Percentiles rank a stretch among this genome's conserved stretches.
These are phyloP conservation scores for Penicillium taxi DNA, from an alignment of 495 filamentous ascomycete species.

Conservation along the genomic window DNA sequence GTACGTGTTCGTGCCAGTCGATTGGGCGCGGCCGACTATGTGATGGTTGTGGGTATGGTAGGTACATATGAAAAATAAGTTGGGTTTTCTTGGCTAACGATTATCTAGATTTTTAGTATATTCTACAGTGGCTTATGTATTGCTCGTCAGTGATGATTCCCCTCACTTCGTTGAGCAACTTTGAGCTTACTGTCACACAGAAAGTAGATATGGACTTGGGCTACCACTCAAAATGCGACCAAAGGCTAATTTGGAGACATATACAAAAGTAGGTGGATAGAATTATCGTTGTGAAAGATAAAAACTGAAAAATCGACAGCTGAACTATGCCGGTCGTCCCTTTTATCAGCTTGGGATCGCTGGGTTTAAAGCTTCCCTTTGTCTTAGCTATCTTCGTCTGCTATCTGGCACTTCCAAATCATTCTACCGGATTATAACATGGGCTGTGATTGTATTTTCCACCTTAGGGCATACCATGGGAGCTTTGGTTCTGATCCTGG, in stretches of 20 bases:
- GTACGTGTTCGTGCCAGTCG: constrained; percentile 28
- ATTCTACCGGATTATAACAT: constrained; percentile 41
- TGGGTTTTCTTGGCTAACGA: not conserved
- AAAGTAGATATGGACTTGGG: constrained; percentile 46
- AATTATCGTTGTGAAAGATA: too few species aligned
- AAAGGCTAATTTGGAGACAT: constrained; percentile 27
- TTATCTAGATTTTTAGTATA: constrained; percentile 34
- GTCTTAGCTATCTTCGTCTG: constrained; percentile 48
- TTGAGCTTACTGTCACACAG: constrained; percentile 22
- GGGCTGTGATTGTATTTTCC: constrained; percentile 34
- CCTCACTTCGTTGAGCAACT: not conserved
- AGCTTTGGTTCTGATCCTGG: constrained; percentile 43
- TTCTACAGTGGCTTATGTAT: constrained; percentile 45
- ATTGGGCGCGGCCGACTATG: constrained; percentile 40
- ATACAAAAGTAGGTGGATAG: constrained; percentile 26
- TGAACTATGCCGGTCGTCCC: constrained; percentile 51
- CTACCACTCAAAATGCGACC: constrained; percentile 37
- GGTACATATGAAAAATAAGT: constrained; percentile 5
- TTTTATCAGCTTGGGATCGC: constrained; percentile 53
- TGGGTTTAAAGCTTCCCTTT: constrained; percentile 53
- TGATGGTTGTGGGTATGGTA: constrained; percentile 39
- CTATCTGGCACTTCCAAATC: constrained; percentile 40
- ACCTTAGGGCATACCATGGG: constrained; percentile 43
- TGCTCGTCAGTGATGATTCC: constrained; percentile 31
- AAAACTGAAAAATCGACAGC: constrained; percentile 5